phyloP scores from a whole-genome alignment of 768 basidiomycete species.

The Ephemerocybe angulata region DNA sequence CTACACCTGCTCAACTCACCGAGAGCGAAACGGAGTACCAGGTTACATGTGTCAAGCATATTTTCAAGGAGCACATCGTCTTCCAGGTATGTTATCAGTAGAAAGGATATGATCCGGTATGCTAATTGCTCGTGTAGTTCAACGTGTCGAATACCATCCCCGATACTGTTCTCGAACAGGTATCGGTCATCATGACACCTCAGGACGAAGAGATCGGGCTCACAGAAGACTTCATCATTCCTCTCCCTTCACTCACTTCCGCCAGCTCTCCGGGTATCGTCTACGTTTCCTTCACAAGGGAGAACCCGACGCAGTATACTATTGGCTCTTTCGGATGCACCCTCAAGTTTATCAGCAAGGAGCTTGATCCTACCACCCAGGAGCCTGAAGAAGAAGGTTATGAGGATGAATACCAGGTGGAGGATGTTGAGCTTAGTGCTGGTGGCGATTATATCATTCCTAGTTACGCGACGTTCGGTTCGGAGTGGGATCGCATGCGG shows the following conservation, averaged over 20 bases:
- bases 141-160: constrained; percentile 96
- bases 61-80: constrained; percentile 92
- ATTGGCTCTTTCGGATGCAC: constrained; percentile 85
- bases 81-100: constrained; percentile 71
- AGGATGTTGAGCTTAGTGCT: constrained; percentile 91
- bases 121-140: constrained; percentile 53
- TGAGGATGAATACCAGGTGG: constrained; percentile 96
- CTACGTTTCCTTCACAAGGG: constrained; percentile 92
- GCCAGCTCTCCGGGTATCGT: constrained; percentile 77
- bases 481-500: constrained; percentile 93
- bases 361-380: constrained; percentile 92
- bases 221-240: constrained; percentile 94
- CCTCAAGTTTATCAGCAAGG: constrained; percentile 95
- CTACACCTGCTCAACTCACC: constrained; percentile 77
- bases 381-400: constrained; percentile 99
- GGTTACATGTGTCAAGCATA: constrained; percentile 93
- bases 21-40: constrained; percentile 99
- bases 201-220: constrained; percentile 68
- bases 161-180: constrained; percentile 91
- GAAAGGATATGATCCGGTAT: background rate
- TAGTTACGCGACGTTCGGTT: constrained; percentile 86
- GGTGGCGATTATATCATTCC: constrained; percentile 94
- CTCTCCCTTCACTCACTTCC: constrained; percentile 64
- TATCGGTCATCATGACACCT: constrained; percentile 89
- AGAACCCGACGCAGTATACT: constrained; percentile 70